Evolutionary conservation across 2,329 filamentous ascomycete genomes (phyloP).

Genomic region (Ophidiomyces ophidiicola): DNA sequence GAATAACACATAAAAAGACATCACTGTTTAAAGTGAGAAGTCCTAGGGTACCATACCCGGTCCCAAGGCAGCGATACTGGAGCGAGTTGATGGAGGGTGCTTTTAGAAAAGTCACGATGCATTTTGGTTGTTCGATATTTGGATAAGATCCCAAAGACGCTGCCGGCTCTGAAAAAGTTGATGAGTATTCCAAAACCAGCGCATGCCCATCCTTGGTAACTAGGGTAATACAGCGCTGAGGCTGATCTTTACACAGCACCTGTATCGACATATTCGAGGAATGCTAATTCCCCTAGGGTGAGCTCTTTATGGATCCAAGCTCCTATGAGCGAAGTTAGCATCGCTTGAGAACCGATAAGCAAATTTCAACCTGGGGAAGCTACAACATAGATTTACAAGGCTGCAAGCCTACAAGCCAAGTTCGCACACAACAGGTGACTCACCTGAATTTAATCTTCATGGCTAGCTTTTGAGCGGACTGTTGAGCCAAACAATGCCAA

Average conservation of each 20-base stretch:
- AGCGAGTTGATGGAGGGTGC: constrained; percentile 53
- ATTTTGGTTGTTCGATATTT: constrained; percentile 42
- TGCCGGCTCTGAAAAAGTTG: constrained; percentile 46
- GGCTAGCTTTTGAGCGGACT: too few relatives aligned
- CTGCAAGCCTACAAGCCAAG: too few relatives aligned
- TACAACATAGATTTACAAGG: too few relatives aligned
- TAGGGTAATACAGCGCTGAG: constrained; percentile 76
- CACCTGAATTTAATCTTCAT: too few relatives aligned
- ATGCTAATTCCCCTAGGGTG: not conserved
- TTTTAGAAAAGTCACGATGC: constrained; percentile 77
- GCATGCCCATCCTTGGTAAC: constrained; percentile 60
- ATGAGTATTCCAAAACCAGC: constrained; percentile 71
- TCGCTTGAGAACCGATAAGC: too few relatives aligned
- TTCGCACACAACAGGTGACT: too few relatives aligned
- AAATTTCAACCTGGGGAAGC: too few relatives aligned
- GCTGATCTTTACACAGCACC: constrained; percentile 74
- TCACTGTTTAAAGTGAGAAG: constrained; percentile 72
- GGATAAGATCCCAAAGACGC: constrained; percentile 33
- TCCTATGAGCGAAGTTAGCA: too few relatives aligned
- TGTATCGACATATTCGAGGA: constrained; percentile 48
- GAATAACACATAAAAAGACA: constrained; percentile 85
- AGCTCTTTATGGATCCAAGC: not conserved
- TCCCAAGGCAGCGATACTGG: constrained; percentile 66
- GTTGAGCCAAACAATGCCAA: too few relatives aligned
- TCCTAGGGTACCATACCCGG: constrained; percentile 74